Evolutionary conservation across 139 green algal species (phyloP).

Genomic region (Haematococcus lacustris): DNA sequence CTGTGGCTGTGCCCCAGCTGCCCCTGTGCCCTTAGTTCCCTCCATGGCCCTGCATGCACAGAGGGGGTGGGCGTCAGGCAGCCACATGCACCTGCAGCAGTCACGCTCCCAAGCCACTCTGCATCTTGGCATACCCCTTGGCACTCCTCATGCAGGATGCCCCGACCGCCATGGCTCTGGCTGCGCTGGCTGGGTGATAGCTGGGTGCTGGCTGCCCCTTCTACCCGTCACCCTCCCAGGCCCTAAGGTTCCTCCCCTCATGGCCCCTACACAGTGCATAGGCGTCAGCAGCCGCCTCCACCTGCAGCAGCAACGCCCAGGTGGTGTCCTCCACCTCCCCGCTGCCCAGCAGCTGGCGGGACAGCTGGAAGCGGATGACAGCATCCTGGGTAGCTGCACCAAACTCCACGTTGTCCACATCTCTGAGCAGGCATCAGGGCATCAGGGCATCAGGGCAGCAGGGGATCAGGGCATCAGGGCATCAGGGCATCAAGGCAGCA

Average conservation of each 20-base stretch:
- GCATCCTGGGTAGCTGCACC: not conserved
- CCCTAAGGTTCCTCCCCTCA: not conserved
- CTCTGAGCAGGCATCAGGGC: not conserved
- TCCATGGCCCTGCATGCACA: too few species aligned
- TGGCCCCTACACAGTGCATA: not conserved
- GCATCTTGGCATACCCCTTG: too few species aligned
- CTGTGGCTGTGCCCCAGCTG: too few species aligned
- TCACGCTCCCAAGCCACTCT: too few species aligned
- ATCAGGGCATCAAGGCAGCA: not conserved
- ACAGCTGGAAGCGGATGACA: not conserved
- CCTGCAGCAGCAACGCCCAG: not conserved
- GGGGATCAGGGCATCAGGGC: not conserved
- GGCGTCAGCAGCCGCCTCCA: not conserved
- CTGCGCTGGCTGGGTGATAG: not conserved
- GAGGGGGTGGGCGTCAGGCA: too few species aligned
- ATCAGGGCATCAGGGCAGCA: not conserved
- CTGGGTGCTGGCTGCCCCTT: not conserved
- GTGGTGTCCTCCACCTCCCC: not conserved
- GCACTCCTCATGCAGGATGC: too few species aligned
- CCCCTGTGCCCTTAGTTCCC: too few species aligned
- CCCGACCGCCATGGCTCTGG: not conserved
- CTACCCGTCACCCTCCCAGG: not conserved
- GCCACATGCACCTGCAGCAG: too few species aligned
- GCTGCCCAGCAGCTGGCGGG: not conserved
- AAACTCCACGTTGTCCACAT: constrained; percentile 6